phyloP scores from a whole-genome alignment of 1,284 basidiomycete genomes.

The Vanrija pseudolonga region DNA sequence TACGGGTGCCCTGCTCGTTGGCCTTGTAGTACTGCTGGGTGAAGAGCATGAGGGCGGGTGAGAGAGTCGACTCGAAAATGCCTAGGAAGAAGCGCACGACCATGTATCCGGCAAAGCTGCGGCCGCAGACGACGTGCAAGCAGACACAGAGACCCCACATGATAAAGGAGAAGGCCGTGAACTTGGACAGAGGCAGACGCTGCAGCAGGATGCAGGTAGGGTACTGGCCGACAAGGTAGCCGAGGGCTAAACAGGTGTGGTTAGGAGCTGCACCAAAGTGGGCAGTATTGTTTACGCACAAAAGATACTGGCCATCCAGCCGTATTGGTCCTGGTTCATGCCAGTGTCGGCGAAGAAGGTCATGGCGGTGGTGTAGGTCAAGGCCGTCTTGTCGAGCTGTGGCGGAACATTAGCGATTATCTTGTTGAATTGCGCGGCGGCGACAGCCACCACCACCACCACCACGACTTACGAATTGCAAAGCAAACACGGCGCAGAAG shows the following conservation, averaged over 20 bases:
- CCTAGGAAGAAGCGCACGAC: slow-evolving; percentile 18
- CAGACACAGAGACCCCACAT: slow-evolving; percentile 17
- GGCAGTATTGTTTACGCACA: slow-evolving; percentile 8
- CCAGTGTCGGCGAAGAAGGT: slow-evolving; percentile 5
- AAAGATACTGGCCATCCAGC: slow-evolving; percentile 20
- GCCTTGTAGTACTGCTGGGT: slow-evolving; percentile 20
- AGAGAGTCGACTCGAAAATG: slow-evolving; percentile 11
- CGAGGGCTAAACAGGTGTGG: slow-evolving; percentile 7
- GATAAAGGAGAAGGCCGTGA: slow-evolving; percentile 2
- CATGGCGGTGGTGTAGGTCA: slow-evolving; percentile 13
- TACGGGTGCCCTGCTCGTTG: slow-evolving; percentile 12
- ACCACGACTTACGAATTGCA: slow-evolving; percentile 11
- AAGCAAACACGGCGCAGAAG: slow-evolving; percentile 5
- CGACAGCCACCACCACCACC: too few species aligned
- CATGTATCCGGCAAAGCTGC: slow-evolving; percentile 13
- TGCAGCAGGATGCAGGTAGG: slow-evolving; percentile 22
- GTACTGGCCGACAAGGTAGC: slow-evolving; percentile 22
- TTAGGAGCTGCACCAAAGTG: not conserved
- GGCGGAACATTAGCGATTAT: not conserved
- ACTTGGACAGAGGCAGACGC: slow-evolving; percentile 13
- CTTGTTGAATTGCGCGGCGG: too few species aligned
- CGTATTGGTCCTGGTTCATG: slow-evolving; percentile 10
- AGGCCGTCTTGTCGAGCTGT: slow-evolving; percentile 15
- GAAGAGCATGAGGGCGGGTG: slow-evolving; percentile 19
- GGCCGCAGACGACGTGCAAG: slow-evolving; percentile 12